Conservation (phyloP, 257 asterid species). For the Solanum peruvianum region DNA sequence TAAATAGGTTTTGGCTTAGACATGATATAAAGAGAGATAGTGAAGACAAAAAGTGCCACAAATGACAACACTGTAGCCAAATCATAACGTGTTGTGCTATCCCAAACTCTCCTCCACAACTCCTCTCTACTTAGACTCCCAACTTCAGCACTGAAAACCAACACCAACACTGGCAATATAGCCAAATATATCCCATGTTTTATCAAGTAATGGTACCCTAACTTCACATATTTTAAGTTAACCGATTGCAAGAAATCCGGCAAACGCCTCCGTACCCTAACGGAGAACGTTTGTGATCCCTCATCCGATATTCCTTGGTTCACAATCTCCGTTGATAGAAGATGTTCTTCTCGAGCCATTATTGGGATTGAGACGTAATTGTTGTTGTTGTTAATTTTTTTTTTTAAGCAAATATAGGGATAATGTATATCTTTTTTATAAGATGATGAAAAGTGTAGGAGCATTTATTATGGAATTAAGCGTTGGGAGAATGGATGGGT, state of each 20-base stretch:
- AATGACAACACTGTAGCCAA: slow-evolving; percentile 51
- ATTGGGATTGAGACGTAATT: background rate
- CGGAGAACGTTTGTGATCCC: slow-evolving; percentile 71
- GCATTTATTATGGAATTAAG: background rate
- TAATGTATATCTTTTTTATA: background rate
- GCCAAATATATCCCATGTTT: slow-evolving; percentile 68
- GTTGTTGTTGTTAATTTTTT: background rate
- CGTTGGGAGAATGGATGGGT: slow-evolving; percentile 1
- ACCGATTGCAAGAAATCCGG: slow-evolving; percentile 91
- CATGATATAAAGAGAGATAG: slow-evolving; percentile 50
- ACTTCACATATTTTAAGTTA: slow-evolving; percentile 72
- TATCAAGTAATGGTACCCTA: slow-evolving; percentile 80
- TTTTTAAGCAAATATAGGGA: background rate
- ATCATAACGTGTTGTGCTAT: slow-evolving; percentile 51
- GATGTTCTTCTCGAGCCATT: slow-evolving; percentile 66
- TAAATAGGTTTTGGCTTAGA: slow-evolving; percentile 60
- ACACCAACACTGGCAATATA: slow-evolving; percentile 53
- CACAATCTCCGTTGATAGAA: slow-evolving; percentile 72
- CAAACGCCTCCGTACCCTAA: slow-evolving; percentile 59
- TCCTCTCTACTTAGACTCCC: slow-evolving; percentile 75
- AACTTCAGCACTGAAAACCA: slow-evolving; percentile 67
- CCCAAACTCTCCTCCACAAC: slow-evolving; percentile 69
- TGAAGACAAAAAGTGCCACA: slow-evolving; percentile 43
- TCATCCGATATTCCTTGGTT: slow-evolving; percentile 75
- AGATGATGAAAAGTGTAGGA: background rate